Percentiles rank a stretch among this genome's conserved stretches.
phyloP scores from a whole-genome alignment of 75 land plant genomes.

The Cryptomeria japonica region DNA sequence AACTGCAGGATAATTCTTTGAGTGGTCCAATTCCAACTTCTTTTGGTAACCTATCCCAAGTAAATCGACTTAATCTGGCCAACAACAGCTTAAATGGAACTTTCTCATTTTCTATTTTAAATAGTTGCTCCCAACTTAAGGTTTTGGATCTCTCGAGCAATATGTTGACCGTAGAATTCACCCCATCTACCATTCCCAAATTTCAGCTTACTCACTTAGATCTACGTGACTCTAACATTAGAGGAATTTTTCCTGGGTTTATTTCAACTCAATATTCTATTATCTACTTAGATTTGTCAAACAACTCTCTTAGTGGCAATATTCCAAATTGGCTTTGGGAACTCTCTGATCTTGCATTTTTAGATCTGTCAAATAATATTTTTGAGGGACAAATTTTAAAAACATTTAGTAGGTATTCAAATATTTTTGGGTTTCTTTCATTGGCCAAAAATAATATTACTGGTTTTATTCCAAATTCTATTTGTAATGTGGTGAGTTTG shows the following conservation, averaged over 20 bases:
- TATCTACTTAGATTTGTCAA: slow-evolving; percentile 8
- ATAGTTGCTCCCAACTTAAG: background rate
- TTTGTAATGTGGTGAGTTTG: background rate
- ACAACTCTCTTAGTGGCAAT: background rate
- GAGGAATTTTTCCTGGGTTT: slow-evolving; percentile 3
- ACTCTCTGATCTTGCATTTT: background rate
- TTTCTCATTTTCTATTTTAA: background rate
- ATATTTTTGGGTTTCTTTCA: background rate
- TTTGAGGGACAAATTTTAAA: no score
- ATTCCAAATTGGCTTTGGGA: background rate
- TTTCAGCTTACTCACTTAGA: background rate
- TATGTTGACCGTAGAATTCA: no score
- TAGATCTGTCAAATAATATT: no score
- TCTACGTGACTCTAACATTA: background rate
- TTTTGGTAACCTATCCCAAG: background rate
- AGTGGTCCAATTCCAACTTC: background rate
- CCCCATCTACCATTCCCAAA: no score
- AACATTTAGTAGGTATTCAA: background rate
- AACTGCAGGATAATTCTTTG: background rate
- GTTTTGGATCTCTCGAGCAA: no score
- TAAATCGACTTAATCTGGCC: background rate
- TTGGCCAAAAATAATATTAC: background rate
- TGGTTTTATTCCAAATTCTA: background rate
- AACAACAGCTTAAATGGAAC: no score
- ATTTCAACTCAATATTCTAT: slow-evolving; percentile 5